Conservation (phyloP, 2,329 filamentous ascomycete genomes). For the Aspergillus hiratsukae region DNA sequence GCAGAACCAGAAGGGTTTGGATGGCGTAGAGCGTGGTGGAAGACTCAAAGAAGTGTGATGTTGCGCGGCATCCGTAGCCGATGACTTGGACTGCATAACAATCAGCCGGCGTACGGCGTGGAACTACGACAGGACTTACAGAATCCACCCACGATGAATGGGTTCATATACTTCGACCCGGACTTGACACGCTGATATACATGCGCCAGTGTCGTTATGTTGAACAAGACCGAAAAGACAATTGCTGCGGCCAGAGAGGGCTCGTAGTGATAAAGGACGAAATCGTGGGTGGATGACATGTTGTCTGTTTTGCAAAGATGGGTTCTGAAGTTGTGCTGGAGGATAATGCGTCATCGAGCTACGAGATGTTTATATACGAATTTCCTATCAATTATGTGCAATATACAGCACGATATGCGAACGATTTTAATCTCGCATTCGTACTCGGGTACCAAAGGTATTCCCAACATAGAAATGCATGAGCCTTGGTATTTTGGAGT, state of each 20-base stretch:
- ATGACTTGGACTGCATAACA: not conserved
- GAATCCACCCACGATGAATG: constrained; percentile 14
- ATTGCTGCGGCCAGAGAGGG: constrained; percentile 23
- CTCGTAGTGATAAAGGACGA: constrained; percentile 18
- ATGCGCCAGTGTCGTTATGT: constrained; percentile 5
- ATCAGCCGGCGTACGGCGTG: not conserved
- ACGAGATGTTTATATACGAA: too few relatives aligned
- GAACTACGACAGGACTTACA: constrained; percentile 6
- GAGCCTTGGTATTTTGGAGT: too few relatives aligned
- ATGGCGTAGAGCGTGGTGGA: not conserved
- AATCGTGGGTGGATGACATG: not conserved
- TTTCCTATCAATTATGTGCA: too few relatives aligned
- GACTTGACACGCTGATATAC: constrained; percentile 9
- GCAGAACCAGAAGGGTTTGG: constrained; percentile 1
- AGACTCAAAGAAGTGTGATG: not conserved
- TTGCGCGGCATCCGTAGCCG: constrained; percentile 1
- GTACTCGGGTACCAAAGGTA: too few relatives aligned
- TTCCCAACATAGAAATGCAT: too few relatives aligned
- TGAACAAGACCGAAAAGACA: constrained; percentile 19
- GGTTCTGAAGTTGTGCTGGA: not conserved
- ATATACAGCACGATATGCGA: too few relatives aligned
- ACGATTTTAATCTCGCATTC: too few relatives aligned
- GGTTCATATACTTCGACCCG: constrained; percentile 10
- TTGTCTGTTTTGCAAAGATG: not conserved
- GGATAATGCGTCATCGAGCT: too few relatives aligned